A percentile compares a stretch with the other conserved stretches of the same genome.
These are phyloP conservation scores for Volvox carteri DNA, from an alignment of 163 green algal species.

Conservation along the genomic window DNA sequence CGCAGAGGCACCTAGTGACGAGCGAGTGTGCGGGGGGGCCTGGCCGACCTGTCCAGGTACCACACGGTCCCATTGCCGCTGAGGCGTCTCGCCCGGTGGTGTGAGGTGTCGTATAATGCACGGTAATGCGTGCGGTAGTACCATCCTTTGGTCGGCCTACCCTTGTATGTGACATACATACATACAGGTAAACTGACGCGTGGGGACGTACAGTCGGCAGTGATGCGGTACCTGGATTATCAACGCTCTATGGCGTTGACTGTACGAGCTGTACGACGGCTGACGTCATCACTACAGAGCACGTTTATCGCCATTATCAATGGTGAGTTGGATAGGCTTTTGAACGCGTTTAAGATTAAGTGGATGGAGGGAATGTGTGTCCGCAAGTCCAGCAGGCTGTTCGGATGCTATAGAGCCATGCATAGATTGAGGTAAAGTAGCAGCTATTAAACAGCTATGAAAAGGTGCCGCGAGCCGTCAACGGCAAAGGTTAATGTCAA, in stretches of 20 bases:
- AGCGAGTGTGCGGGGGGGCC: not conserved
- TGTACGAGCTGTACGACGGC: constrained; percentile 29
- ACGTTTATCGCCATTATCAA: constrained; percentile 36
- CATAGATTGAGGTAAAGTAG: not conserved
- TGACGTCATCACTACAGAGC: constrained; percentile 40
- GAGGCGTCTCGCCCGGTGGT: too few species aligned
- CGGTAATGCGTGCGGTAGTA: not conserved
- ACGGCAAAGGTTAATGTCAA: too few species aligned
- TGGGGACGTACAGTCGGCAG: not conserved
- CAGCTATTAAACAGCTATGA: not conserved
- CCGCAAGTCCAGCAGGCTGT: too few species aligned
- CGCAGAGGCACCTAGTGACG: not conserved
- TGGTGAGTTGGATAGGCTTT: constrained; percentile 22
- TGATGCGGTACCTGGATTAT: constrained; percentile 43
- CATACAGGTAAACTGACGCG: constrained; percentile 15
- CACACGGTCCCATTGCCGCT: too few species aligned
- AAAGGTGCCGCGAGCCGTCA: too few species aligned
- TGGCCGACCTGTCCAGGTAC: too few species aligned
- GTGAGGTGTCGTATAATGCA: not conserved
- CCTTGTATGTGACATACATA: not conserved
- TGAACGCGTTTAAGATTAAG: too few species aligned
- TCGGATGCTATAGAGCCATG: too few species aligned
- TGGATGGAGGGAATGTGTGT: too few species aligned
- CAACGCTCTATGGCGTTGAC: constrained; percentile 52
- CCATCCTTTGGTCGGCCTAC: not conserved